Evolutionary conservation across 345 rosid species (phyloP).

Genomic region (Ricinus communis): DNA sequence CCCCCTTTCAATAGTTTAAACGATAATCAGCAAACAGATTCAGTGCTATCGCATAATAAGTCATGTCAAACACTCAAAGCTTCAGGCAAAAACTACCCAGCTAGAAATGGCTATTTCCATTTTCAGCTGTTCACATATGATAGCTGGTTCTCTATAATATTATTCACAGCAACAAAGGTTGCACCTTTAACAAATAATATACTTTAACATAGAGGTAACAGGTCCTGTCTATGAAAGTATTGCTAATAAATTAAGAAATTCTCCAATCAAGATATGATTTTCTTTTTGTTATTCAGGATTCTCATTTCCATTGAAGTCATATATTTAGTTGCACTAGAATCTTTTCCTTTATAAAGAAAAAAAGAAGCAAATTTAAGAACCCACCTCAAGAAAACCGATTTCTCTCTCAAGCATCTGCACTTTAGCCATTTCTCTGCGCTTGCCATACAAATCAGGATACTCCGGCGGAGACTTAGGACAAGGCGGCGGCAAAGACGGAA

Average conservation of each 20-base stretch:
- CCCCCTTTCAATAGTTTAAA: neutral
- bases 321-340: neutral
- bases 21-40: neutral
- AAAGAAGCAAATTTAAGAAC: constrained; percentile 18
- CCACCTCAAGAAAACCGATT: constrained; percentile 84
- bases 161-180: neutral
- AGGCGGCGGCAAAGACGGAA: constrained; percentile 43
- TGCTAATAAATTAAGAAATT: no score
- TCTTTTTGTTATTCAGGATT: neutral
- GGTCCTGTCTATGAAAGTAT: no score
- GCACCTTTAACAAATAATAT: neutral
- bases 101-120: neutral
- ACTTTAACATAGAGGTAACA: neutral
- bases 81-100: neutral
- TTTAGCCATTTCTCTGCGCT: constrained; percentile 73
- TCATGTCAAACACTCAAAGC: neutral
- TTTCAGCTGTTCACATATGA: neutral
- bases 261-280: no score
- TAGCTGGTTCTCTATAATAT: neutral
- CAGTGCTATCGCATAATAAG: neutral
- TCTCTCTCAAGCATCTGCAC: constrained; percentile 91
- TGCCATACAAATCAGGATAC: constrained; percentile 95
- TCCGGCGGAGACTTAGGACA: constrained; percentile 87
- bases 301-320: no score
- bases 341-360: neutral